A percentile compares a stretch with the other conserved stretches of the same genome.
These are phyloP conservation scores for Cladobotryum protrusum DNA, from an alignment of 2,329 filamentous ascomycete genomes.

Conservation along the genomic window DNA sequence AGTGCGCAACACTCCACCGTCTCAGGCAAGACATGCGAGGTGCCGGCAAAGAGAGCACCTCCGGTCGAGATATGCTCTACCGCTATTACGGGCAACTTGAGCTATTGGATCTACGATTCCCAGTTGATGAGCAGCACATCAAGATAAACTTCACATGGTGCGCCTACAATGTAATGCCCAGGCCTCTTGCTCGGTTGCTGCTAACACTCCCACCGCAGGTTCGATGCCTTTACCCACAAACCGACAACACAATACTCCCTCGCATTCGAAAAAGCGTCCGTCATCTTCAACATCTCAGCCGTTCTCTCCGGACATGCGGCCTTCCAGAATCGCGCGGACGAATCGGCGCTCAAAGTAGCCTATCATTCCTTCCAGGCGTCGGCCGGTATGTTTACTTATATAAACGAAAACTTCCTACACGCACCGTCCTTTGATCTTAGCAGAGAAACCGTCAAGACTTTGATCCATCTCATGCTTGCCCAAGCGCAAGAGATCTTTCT, in stretches of 20 bases:
- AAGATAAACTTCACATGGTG: slow-evolving; percentile 99
- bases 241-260: slow-evolving; percentile 94
- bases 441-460: slow-evolving; percentile 87
- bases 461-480: slow-evolving; percentile 88
- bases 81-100: slow-evolving; percentile 97
- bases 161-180: not conserved
- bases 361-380: slow-evolving; percentile 98
- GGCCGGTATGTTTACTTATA: slow-evolving; percentile 99
- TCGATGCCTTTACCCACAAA: slow-evolving; percentile 98
- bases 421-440: slow-evolving; percentile 95
- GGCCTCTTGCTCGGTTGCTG: slow-evolving; percentile 1
- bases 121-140: slow-evolving; percentile 97
- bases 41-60: slow-evolving; percentile 91
- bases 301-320: slow-evolving; percentile 94
- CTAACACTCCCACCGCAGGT: slow-evolving; percentile 51
- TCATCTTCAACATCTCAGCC: slow-evolving; percentile 98
- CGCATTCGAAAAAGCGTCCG: slow-evolving; percentile 96
- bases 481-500: slow-evolving; percentile 97
- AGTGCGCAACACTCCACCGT: slow-evolving; percentile 90
- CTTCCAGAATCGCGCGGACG: slow-evolving; percentile 84
- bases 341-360: slow-evolving; percentile 87
- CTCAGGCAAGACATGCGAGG: slow-evolving; percentile 97
- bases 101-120: slow-evolving; percentile 87
- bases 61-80: slow-evolving; percentile 87
- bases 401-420: slow-evolving; percentile 98